Percentiles rank a stretch among this genome's conserved stretches.
Conservation (phyloP, 345 rosid genomes). For the Populus pruinosa region DNA sequence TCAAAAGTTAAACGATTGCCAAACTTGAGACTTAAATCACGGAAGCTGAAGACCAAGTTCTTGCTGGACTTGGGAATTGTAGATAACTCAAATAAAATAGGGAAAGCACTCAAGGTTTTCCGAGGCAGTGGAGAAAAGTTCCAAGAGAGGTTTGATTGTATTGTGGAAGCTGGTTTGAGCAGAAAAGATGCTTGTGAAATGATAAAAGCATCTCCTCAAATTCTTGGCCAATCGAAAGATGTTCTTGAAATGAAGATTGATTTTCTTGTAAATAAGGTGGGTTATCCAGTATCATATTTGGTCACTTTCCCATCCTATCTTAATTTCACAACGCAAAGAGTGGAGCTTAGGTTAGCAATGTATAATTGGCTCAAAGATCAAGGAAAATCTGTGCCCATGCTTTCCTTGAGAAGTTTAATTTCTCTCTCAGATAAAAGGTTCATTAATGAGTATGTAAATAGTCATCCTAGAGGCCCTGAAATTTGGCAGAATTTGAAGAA, state of each 20-base stretch:
- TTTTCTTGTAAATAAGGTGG: slow-evolving; percentile 44
- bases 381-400: slow-evolving; percentile 27
- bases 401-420: slow-evolving; percentile 47
- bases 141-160: slow-evolving; percentile 71
- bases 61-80: slow-evolving; percentile 50
- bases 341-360: slow-evolving; percentile 56
- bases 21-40: slow-evolving; percentile 15
- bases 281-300: slow-evolving; percentile 50
- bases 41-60: slow-evolving; percentile 50
- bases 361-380: slow-evolving; percentile 63
- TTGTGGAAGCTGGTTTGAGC: slow-evolving; percentile 49
- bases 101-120: slow-evolving; percentile 42
- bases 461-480: slow-evolving; percentile 56
- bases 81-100: slow-evolving; percentile 38
- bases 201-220: slow-evolving; percentile 56
- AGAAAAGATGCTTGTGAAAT: slow-evolving; percentile 20
- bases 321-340: slow-evolving; percentile 40
- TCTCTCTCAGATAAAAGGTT: slow-evolving; percentile 40
- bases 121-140: slow-evolving; percentile 62
- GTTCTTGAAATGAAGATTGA: slow-evolving; percentile 42
- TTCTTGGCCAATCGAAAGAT: slow-evolving; percentile 50
- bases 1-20: slow-evolving; percentile 39
- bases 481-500: slow-evolving; percentile 60
- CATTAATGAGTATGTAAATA: slow-evolving; percentile 34
- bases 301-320: slow-evolving; percentile 54